Conservation (phyloP, 2,329 filamentous ascomycete genomes). For the Diplodia corticola region DNA sequence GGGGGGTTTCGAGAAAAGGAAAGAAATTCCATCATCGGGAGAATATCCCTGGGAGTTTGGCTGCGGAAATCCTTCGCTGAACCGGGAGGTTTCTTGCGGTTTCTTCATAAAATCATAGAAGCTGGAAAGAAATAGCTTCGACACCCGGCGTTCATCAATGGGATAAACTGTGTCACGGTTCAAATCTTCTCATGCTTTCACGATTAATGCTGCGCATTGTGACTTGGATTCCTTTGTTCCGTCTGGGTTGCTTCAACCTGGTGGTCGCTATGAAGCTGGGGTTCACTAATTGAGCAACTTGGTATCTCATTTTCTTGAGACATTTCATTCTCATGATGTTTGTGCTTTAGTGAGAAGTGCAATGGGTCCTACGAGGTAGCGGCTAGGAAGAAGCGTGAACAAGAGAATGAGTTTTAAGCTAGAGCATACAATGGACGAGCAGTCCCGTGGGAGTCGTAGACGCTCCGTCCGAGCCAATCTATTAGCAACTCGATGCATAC, state of each 20-base stretch:
- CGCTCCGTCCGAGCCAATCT: background rate
- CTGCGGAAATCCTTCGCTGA: constrained; percentile 7
- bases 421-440: background rate
- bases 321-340: too few relatives aligned
- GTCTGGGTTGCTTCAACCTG: background rate
- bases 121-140: constrained; percentile 14
- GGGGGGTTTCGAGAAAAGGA: background rate
- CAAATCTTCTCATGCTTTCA: background rate
- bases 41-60: background rate
- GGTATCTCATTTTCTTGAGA: too few relatives aligned
- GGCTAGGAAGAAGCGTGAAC: too few relatives aligned
- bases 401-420: background rate
- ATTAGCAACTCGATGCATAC: background rate
- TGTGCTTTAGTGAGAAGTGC: too few relatives aligned
- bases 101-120: background rate
- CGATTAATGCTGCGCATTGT: background rate
- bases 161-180: constrained; percentile 21
- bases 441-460: background rate
- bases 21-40: background rate
- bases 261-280: background rate
- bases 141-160: constrained; percentile 19
- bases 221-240: background rate
- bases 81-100: constrained; percentile 41
- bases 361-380: too few relatives aligned
- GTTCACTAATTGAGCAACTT: background rate